Conservation (phyloP, 2,329 filamentous ascomycete species). For the Magnaporthiopsis rhizophila region DNA sequence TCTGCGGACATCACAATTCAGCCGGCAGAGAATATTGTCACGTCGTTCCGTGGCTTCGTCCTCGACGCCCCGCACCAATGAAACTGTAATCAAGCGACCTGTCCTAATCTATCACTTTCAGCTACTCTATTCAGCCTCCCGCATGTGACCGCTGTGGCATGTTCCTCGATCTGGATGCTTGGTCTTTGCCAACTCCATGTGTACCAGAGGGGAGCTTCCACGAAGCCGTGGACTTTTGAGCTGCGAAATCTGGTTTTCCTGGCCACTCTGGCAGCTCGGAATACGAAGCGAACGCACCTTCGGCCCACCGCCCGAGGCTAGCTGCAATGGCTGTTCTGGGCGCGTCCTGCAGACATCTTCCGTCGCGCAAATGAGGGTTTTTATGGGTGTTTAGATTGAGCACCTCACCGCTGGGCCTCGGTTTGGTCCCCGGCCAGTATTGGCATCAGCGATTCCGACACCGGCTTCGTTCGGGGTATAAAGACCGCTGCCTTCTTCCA, state of each 20-base stretch:
- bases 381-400: background rate
- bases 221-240: too few species aligned
- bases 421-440: background rate
- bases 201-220: too few species aligned
- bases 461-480: background rate
- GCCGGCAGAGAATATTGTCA: background rate
- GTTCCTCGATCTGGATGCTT: background rate
- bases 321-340: background rate
- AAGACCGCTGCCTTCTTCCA: background rate
- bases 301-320: background rate
- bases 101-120: background rate
- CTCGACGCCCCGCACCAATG: background rate
- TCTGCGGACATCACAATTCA: background rate
- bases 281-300: background rate
- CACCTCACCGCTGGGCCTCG: background rate
- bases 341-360: background rate
- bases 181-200: too few species aligned
- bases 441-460: background rate
- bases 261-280: background rate
- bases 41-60: background rate
- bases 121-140: background rate
- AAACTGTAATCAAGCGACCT: background rate
- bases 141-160: background rate
- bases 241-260: background rate
- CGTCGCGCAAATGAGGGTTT: background rate